phyloP scores from a whole-genome alignment of 352 stramenopile species.

The Detonula confervacea region DNA sequence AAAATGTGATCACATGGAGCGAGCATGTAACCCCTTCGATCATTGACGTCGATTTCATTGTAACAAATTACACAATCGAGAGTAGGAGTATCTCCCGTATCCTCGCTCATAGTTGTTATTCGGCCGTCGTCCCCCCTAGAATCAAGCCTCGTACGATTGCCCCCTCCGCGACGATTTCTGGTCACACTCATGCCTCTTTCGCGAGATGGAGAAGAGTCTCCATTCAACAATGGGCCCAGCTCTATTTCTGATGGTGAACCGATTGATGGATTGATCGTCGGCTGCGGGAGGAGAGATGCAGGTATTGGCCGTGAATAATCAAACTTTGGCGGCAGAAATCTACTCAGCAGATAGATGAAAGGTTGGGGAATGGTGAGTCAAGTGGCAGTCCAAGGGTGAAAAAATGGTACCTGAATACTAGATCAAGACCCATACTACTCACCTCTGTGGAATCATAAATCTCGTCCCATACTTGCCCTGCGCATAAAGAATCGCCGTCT shows the following conservation, averaged over 20 bases:
- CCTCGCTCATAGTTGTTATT: conserved; percentile 52
- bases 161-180: conserved; percentile 52
- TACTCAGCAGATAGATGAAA: conserved; percentile 21
- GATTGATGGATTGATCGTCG: conserved; percentile 37
- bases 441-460: conserved; percentile 93
- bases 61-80: conserved; percentile 89
- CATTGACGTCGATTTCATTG: conserved; percentile 79
- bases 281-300: conserved; percentile 62
- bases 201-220: conserved; percentile 39
- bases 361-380: not conserved
- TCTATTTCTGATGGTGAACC: conserved; percentile 47
- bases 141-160: conserved; percentile 45
- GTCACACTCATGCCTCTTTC: conserved; percentile 36
- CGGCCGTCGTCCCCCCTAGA: conserved; percentile 39
- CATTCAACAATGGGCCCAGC: conserved; percentile 49
- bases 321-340: conserved; percentile 96
- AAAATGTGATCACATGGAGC: conserved; percentile 97
- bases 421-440: conserved; percentile 7
- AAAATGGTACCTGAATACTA: not conserved
- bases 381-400: not conserved
- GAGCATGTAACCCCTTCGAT: conserved; percentile 93
- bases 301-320: conserved; percentile 93
- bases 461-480: conserved; percentile 92
- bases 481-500: conserved; percentile 91
- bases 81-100: conserved; percentile 43